Percentiles rank a stretch among this genome's conserved stretches.
These are phyloP conservation scores for Funneliformis caledonium DNA, from an alignment of 371 early-diverging fungal genomes.

Conservation along the genomic window DNA sequence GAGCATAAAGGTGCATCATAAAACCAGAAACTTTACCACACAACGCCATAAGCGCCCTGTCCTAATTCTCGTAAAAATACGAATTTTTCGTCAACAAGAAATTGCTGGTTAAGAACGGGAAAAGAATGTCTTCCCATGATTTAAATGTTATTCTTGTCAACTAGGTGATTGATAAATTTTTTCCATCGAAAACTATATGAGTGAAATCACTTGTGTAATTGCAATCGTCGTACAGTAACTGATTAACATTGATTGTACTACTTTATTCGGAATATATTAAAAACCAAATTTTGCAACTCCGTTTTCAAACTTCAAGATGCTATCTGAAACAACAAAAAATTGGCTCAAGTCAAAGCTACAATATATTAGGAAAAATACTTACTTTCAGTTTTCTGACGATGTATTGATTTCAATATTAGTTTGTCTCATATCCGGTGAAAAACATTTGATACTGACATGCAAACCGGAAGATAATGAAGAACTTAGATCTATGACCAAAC, in stretches of 20 bases:
- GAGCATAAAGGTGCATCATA: neutral
- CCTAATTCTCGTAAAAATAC: slow-evolving; percentile 87
- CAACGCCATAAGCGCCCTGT: slow-evolving; percentile 93
- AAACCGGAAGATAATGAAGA: slow-evolving; percentile 28
- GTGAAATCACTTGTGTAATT: neutral
- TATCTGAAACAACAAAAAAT: slow-evolving; percentile 23
- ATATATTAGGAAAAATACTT: neutral
- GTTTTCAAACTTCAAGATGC: neutral
- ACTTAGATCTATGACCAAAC: slow-evolving; percentile 31
- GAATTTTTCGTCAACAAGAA: slow-evolving; percentile 67
- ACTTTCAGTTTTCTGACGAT: slow-evolving; percentile 25
- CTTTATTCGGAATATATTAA: neutral
- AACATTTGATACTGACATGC: slow-evolving; percentile 31
- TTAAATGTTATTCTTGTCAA: neutral
- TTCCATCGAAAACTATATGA: neutral
- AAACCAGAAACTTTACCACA: slow-evolving; percentile 60
- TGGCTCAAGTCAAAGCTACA: slow-evolving; percentile 32
- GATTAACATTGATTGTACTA: neutral
- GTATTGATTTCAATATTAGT: slow-evolving; percentile 34
- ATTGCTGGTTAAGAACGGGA: slow-evolving; percentile 20
- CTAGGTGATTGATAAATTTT: neutral
- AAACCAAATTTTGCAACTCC: neutral
- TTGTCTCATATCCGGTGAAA: slow-evolving; percentile 37
- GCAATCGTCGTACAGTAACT: neutral
- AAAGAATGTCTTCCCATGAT: slow-evolving; percentile 13